Evolutionary conservation across 2,329 filamentous ascomycete genomes (phyloP).

Genomic region (Scytalidium sp.): DNA sequence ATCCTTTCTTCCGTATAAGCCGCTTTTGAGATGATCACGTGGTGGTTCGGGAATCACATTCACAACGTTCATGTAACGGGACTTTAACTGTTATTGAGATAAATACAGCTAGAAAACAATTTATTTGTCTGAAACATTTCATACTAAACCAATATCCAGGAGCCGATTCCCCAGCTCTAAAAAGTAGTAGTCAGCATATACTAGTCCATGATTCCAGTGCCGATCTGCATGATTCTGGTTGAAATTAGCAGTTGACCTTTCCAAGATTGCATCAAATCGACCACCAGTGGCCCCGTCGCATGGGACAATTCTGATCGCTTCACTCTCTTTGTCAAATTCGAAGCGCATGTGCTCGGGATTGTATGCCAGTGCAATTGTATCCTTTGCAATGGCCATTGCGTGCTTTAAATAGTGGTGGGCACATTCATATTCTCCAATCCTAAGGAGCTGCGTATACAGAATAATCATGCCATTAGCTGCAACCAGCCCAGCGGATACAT

Average conservation of each 20-base stretch:
- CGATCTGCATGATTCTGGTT: constrained; percentile 25
- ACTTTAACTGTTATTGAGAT: too few species aligned
- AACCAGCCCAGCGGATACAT: constrained; percentile 37
- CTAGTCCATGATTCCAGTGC: constrained; percentile 37
- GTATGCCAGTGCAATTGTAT: constrained; percentile 14
- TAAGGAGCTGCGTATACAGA: constrained; percentile 32
- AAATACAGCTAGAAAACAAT: too few species aligned
- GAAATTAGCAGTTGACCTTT: constrained; percentile 32
- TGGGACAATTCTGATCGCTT: too few species aligned
- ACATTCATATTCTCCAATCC: too few species aligned
- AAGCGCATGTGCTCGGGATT: constrained; percentile 9
- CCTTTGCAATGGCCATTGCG: constrained; percentile 15
- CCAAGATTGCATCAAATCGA: constrained; percentile 30
- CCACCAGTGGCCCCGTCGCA: constrained; percentile 4
- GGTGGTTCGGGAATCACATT: too few species aligned
- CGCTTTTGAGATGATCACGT: too few species aligned
- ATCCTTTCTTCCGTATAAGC: too few species aligned
- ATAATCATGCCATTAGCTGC: constrained; percentile 40
- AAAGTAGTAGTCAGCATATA: constrained; percentile 48
- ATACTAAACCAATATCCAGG: constrained; percentile 32
- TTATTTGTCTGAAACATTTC: too few species aligned
- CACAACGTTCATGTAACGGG: too few species aligned
- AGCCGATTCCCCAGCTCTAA: constrained; percentile 46
- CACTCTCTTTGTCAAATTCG: not conserved
- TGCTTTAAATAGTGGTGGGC: constrained; percentile 1